Evolutionary conservation across 352 stramenopile species (phyloP).

Genomic region (Plasmopara viticola): DNA sequence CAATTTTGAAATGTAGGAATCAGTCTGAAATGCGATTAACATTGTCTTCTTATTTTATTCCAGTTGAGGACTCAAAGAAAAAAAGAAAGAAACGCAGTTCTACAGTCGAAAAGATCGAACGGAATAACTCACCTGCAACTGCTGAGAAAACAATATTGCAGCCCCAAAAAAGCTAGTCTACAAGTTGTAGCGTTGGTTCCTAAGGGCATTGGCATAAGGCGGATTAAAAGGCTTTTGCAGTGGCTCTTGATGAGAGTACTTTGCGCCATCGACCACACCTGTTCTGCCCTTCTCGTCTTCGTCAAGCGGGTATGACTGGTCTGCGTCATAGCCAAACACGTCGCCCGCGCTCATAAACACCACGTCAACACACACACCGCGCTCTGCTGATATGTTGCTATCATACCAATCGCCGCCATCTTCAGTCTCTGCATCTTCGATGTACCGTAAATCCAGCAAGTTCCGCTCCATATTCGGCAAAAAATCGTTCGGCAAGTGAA

Average conservation of each 20-base stretch:
- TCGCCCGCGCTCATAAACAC: slow-evolving; percentile 68
- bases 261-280: slow-evolving; percentile 8
- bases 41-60: slow-evolving; percentile 4
- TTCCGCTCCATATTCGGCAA: slow-evolving; percentile 61
- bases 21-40: slow-evolving; percentile 1
- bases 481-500: slow-evolving; percentile 44
- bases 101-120: slow-evolving; percentile 3
- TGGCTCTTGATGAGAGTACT: slow-evolving; percentile 68
- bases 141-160: slow-evolving; percentile 9
- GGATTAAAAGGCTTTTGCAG: slow-evolving; percentile 84
- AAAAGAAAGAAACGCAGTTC: slow-evolving; percentile 44
- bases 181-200: slow-evolving; percentile 37
- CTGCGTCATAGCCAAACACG: slow-evolving; percentile 73
- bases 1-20: background rate
- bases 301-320: slow-evolving; percentile 79
- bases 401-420: slow-evolving; percentile 22
- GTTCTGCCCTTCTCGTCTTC: slow-evolving; percentile 13
- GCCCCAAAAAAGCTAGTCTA: slow-evolving; percentile 1
- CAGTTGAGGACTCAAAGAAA: slow-evolving; percentile 80
- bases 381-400: slow-evolving; percentile 30
- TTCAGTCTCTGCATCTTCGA: slow-evolving; percentile 35
- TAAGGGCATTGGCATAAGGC: slow-evolving; percentile 69
- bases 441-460: slow-evolving; percentile 63
- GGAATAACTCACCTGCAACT: slow-evolving; percentile 1
- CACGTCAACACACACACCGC: slow-evolving; percentile 50